Percentiles rank a stretch among this genome's conserved stretches.
phyloP scores from a whole-genome alignment of 257 asterid species.

The Henckelia pumila region DNA sequence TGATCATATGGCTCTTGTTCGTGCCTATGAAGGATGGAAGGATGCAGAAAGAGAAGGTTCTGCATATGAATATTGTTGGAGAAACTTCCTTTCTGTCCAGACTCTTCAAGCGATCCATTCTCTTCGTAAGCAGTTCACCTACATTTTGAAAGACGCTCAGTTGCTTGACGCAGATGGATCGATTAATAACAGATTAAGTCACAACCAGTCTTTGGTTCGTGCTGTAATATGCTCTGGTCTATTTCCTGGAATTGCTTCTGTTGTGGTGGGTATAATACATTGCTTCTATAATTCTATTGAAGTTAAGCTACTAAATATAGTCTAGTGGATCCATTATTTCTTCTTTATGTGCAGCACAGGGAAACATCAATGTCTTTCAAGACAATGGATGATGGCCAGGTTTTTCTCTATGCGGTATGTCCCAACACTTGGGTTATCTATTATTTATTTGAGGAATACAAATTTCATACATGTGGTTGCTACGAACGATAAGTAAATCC shows the following conservation, averaged over 20 bases:
- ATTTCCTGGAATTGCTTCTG: conserved; percentile 92
- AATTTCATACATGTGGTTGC: conserved; percentile 22
- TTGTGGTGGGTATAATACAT: conserved; percentile 61
- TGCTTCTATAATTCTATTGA: conserved; percentile 3
- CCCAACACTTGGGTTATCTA: conserved; percentile 19
- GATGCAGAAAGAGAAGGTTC: conserved; percentile 99
- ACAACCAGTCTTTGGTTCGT: conserved; percentile 91
- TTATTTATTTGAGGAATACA: conserved; percentile 7
- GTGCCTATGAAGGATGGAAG: conserved; percentile 99
- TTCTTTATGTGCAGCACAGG: conserved; percentile 65
- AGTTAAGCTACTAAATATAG: conserved; percentile 9
- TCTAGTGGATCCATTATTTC: conserved; percentile 15
- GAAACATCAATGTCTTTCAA: conserved; percentile 97
- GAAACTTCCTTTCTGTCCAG: conserved; percentile 90
- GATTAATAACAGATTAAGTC: conserved; percentile 70
- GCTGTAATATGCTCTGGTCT: conserved; percentile 97
- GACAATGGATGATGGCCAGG: conserved; percentile 98
- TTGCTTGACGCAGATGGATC: conserved; percentile 64
- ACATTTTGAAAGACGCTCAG: conserved; percentile 85
- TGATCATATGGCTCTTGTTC: conserved; percentile 99
- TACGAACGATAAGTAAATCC: too few relatives aligned
- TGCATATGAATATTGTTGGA: conserved; percentile 94
- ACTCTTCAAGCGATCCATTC: conserved; percentile 98
- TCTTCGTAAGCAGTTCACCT: conserved; percentile 86
- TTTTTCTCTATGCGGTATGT: conserved; percentile 90